Percentiles rank a stretch among this genome's conserved stretches.
Evolutionary conservation across 768 basidiomycete species (phyloP).

Genomic region (Tricholoma terreum): DNA sequence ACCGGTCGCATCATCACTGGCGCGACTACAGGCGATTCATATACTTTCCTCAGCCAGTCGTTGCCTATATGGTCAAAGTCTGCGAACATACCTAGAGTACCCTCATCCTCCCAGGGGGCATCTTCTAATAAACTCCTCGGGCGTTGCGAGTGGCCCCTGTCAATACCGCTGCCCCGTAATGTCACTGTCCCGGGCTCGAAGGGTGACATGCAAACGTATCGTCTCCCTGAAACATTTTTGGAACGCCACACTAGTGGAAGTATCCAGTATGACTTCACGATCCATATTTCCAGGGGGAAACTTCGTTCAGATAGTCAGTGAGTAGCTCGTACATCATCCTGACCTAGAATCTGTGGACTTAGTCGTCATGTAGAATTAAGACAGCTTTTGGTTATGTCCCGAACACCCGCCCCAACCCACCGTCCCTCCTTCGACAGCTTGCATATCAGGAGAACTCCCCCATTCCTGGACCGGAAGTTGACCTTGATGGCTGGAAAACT

Average conservation of each 20-base stretch:
- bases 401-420: slow-evolving; percentile 40
- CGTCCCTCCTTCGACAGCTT: slow-evolving; percentile 46
- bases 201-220: slow-evolving; percentile 36
- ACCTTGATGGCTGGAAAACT: slow-evolving; percentile 54
- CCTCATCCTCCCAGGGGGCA: slow-evolving; percentile 39
- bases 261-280: slow-evolving; percentile 49
- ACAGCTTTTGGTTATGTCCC: slow-evolving; percentile 55
- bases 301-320: slow-evolving; percentile 47
- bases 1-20: slow-evolving; percentile 53
- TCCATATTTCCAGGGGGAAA: slow-evolving; percentile 45
- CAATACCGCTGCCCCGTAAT: slow-evolving; percentile 42
- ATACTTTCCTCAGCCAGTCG: slow-evolving; percentile 42
- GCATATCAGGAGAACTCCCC: slow-evolving; percentile 45
- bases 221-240: slow-evolving; percentile 51
- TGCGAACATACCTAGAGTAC: slow-evolving; percentile 35
- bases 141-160: slow-evolving; percentile 46
- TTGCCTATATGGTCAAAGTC: slow-evolving; percentile 50
- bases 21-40: slow-evolving; percentile 38
- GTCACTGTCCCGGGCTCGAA: slow-evolving; percentile 37
- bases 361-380: slow-evolving; percentile 34
- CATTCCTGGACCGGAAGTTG: slow-evolving; percentile 43
- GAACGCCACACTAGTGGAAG: slow-evolving; percentile 48
- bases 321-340: slow-evolving; percentile 12
- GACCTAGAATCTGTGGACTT: neutral
- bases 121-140: slow-evolving; percentile 44